Evolutionary conservation across 192 early-diverging fungal genomes (phyloP).

Genomic region (Phycomyces nitens): DNA sequence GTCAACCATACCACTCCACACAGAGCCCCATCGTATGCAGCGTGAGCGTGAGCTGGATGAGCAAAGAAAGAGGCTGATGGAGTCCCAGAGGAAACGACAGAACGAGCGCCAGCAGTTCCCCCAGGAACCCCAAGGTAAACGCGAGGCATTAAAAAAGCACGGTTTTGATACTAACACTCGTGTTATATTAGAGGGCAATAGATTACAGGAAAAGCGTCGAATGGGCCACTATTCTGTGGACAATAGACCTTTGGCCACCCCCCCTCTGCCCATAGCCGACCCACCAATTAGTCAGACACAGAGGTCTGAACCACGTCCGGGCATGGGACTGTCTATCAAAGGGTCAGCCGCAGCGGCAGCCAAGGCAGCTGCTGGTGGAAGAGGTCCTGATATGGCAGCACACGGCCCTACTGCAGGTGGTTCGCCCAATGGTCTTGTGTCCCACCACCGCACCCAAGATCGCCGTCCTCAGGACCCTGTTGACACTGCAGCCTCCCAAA

Average conservation of each 20-base stretch:
- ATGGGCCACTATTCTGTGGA: background rate
- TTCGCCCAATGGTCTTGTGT: background rate
- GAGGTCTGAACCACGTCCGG: background rate
- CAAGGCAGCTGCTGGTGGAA: background rate
- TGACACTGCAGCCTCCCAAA: background rate
- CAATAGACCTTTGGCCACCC: background rate
- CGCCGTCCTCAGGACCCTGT: background rate
- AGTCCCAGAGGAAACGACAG: background rate
- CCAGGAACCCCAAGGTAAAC: background rate
- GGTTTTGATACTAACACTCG: too few relatives aligned
- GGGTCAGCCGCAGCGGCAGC: background rate
- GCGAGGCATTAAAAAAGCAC: background rate
- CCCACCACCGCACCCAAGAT: background rate
- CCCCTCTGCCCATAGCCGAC: background rate
- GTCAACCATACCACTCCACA: background rate
- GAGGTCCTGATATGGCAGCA: too few relatives aligned
- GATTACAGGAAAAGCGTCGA: background rate
- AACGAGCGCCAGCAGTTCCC: background rate
- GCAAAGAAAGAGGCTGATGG: background rate
- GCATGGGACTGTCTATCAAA: constrained; percentile 1
- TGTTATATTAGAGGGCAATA: background rate
- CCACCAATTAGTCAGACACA: background rate
- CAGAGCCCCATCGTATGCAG: background rate
- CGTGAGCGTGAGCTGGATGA: background rate
- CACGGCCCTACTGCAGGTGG: too few relatives aligned